Conservation (phyloP, 768 basidiomycete genomes). For the Dioszegia hungarica region DNA sequence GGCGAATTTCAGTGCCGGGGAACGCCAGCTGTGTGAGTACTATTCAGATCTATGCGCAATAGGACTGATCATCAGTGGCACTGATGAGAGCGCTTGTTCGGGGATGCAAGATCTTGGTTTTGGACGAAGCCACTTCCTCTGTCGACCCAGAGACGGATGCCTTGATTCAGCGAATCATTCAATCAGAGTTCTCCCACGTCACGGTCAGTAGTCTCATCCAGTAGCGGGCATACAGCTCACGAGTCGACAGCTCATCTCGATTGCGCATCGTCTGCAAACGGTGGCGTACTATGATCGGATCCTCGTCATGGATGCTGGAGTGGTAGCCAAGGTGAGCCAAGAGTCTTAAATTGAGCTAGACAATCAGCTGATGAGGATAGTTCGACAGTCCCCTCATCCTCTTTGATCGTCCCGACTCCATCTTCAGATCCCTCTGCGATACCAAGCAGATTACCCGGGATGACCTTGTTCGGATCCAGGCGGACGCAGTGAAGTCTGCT, state of each 20-base stretch:
- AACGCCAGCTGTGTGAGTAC: conserved; percentile 56
- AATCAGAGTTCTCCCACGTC: conserved; percentile 54
- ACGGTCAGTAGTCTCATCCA: conserved; percentile 19
- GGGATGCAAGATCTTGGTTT: conserved; percentile 59
- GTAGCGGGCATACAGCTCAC: background rate
- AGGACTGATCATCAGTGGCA: conserved; percentile 49
- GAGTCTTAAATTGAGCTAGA: background rate
- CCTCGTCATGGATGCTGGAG: conserved; percentile 40
- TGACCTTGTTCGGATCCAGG: conserved; percentile 12
- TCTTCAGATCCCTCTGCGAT: conserved; percentile 67
- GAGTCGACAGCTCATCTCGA: conserved; percentile 28
- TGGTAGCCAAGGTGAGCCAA: conserved; percentile 33
- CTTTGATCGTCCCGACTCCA: conserved; percentile 53
- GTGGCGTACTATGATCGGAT: conserved; percentile 48
- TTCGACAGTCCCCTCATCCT: conserved; percentile 26
- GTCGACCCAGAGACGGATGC: conserved; percentile 59
- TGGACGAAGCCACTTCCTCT: conserved; percentile 54
- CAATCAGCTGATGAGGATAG: conserved; percentile 10
- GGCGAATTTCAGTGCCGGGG: conserved; percentile 64
- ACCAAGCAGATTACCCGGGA: conserved; percentile 15
- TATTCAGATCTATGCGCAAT: background rate
- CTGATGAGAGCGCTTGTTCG: conserved; percentile 62
- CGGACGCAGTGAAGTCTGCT: conserved; percentile 1
- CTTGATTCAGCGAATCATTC: conserved; percentile 62
- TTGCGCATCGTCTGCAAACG: conserved; percentile 40